Percentiles rank a stretch among this genome's conserved stretches.
Conservation (phyloP, 495 filamentous ascomycete species). For the Cercophora newfieldiana region DNA sequence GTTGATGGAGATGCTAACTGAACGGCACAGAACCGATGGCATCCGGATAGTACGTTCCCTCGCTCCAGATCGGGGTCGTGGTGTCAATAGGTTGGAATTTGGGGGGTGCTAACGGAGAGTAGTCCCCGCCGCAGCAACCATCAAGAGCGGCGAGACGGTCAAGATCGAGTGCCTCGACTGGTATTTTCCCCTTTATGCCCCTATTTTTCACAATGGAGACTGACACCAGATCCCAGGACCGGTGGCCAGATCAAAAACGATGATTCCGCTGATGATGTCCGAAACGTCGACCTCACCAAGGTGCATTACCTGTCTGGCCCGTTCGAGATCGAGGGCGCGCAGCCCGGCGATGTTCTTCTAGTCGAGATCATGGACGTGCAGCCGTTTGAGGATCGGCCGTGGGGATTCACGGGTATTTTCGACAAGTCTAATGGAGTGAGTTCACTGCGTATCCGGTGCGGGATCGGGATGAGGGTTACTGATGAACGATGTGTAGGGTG, state of each 20-base stretch:
- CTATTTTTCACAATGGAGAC: not conserved
- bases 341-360: slow-evolving; percentile 82
- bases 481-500: slow-evolving; percentile 50
- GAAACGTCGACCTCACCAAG: slow-evolving; percentile 78
- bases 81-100: too few relatives aligned
- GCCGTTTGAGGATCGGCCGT: slow-evolving; percentile 80
- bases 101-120: too few relatives aligned
- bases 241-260: slow-evolving; percentile 89
- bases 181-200: slow-evolving; percentile 28
- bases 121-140: slow-evolving; percentile 77
- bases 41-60: slow-evolving; percentile 71
- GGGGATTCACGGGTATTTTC: slow-evolving; percentile 93
- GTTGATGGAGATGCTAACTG: not conserved
- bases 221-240: slow-evolving; percentile 45
- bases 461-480: not conserved
- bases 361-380: slow-evolving; percentile 98
- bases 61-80: not conserved
- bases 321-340: slow-evolving; percentile 83
- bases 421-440: slow-evolving; percentile 68
- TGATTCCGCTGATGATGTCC: slow-evolving; percentile 85
- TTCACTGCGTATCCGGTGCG: not conserved
- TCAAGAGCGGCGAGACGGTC: slow-evolving; percentile 83
- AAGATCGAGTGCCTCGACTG: slow-evolving; percentile 96
- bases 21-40: slow-evolving; percentile 77
- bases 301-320: slow-evolving; percentile 90